A percentile compares a stretch with the other conserved stretches of the same genome.
These are phyloP conservation scores for Nyctanthes arbortristis DNA, from an alignment of 257 asterid genomes.

Conservation along the genomic window DNA sequence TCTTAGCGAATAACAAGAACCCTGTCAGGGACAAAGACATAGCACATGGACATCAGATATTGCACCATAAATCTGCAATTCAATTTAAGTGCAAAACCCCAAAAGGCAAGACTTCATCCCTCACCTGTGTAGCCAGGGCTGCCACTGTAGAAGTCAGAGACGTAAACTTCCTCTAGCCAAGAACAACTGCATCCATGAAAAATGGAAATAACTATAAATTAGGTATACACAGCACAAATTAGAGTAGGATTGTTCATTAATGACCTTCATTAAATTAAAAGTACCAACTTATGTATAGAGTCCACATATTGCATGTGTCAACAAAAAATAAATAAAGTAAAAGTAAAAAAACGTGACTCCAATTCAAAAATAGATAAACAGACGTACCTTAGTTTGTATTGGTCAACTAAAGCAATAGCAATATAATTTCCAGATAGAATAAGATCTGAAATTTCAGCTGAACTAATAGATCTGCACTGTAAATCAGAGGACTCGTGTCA, in stretches of 20 bases:
- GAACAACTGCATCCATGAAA: constrained; percentile 44
- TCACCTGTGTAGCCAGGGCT: constrained; percentile 81
- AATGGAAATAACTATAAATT: neutral
- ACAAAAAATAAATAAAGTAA: constrained; percentile 1
- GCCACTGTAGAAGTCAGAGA: constrained; percentile 53
- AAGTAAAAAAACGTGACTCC: neutral
- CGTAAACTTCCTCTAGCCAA: constrained; percentile 54
- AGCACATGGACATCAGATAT: neutral
- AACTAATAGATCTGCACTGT: constrained; percentile 90
- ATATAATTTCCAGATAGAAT: constrained; percentile 74
- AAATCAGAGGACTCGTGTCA: constrained; percentile 34
- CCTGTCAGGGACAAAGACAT: too few relatives aligned
- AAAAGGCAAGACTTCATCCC: constrained; percentile 23
- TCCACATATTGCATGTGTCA: neutral
- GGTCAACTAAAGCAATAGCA: constrained; percentile 88
- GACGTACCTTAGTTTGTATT: constrained; percentile 67
- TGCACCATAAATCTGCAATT: constrained; percentile 12
- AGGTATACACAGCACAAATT: neutral
- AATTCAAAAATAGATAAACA: constrained; percentile 7
- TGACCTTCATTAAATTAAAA: neutral
- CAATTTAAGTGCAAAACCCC: constrained; percentile 9
- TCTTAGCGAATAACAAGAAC: neutral
- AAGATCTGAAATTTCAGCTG: constrained; percentile 57
- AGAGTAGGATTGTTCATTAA: neutral
- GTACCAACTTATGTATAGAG: constrained; percentile 2